These are phyloP conservation scores for Phytophthora crassamura DNA, from an alignment of 352 stramenopile species.

Conservation along the genomic window DNA sequence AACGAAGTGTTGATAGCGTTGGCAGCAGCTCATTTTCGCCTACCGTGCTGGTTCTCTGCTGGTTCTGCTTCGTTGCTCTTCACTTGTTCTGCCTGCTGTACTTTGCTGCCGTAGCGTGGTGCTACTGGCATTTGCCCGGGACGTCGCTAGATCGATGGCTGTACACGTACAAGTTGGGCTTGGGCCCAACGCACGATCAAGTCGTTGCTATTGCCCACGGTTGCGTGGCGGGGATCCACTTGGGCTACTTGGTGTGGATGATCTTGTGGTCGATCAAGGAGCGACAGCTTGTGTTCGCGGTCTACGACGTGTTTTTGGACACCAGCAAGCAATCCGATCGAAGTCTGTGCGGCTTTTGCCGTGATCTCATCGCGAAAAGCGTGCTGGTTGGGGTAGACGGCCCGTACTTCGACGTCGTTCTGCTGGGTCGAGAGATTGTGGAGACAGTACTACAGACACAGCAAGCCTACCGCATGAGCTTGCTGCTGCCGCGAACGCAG, in stretches of 20 bases:
- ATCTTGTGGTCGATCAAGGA: slow-evolving; percentile 31
- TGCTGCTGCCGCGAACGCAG: slow-evolving; percentile 15
- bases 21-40: slow-evolving; percentile 31
- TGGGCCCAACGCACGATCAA: neutral
- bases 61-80: slow-evolving; percentile 18
- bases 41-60: slow-evolving; percentile 14
- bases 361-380: slow-evolving; percentile 12
- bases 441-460: slow-evolving; percentile 26
- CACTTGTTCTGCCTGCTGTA: slow-evolving; percentile 16
- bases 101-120: slow-evolving; percentile 22
- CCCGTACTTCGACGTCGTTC: slow-evolving; percentile 31
- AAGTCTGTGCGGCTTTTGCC: neutral
- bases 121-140: slow-evolving; percentile 29
- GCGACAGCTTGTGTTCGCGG: slow-evolving; percentile 19
- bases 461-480: slow-evolving; percentile 38
- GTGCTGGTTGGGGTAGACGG: slow-evolving; percentile 30
- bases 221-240: slow-evolving; percentile 14
- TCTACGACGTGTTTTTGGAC: slow-evolving; percentile 12
- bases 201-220: neutral
- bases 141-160: slow-evolving; percentile 24
- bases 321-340: neutral
- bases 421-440: slow-evolving; percentile 29
- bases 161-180: slow-evolving; percentile 13
- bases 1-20: no score
- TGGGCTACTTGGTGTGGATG: slow-evolving; percentile 28